A percentile compares a stretch with the other conserved stretches of the same genome.
Conservation (phyloP, 2,329 filamentous ascomycete genomes). For the Venturiaceae sp. region DNA sequence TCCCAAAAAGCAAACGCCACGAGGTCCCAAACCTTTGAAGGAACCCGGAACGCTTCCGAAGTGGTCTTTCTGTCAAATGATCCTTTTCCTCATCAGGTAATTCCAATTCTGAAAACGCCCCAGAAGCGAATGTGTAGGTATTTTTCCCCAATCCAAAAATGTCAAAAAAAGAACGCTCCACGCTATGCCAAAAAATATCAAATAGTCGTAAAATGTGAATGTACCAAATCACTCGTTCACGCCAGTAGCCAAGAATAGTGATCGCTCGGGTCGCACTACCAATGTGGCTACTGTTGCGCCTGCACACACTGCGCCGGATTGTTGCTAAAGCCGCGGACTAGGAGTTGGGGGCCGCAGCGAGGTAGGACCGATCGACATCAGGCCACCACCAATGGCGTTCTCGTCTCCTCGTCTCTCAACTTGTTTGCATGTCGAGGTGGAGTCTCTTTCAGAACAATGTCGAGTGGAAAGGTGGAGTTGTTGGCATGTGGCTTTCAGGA, state of each 20-base stretch:
- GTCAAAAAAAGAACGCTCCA: background rate
- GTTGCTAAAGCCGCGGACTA: background rate
- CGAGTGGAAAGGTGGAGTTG: conserved; percentile 46
- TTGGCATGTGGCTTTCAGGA: conserved; percentile 52
- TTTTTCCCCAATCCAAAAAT: background rate
- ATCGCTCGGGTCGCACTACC: too few relatives aligned
- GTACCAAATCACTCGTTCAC: background rate
- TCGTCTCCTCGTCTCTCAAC: too few relatives aligned
- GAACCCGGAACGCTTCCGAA: background rate
- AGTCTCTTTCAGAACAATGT: background rate
- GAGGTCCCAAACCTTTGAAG: too few relatives aligned
- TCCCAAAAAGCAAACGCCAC: too few relatives aligned
- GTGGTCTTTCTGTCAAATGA: too few relatives aligned
- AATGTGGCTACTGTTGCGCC: background rate
- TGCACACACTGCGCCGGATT: background rate
- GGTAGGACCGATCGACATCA: background rate
- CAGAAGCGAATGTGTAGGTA: conserved; percentile 1
- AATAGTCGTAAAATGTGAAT: too few relatives aligned
- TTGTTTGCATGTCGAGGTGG: too few relatives aligned
- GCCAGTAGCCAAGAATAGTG: too few relatives aligned
- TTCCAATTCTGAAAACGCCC: background rate
- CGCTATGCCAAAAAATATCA: background rate
- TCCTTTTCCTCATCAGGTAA: background rate
- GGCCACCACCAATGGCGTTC: too few relatives aligned
- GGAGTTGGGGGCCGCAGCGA: background rate